These are phyloP conservation scores for Aspergillus sp. DNA, from an alignment of 2,329 filamentous ascomycete genomes.

Conservation along the genomic window DNA sequence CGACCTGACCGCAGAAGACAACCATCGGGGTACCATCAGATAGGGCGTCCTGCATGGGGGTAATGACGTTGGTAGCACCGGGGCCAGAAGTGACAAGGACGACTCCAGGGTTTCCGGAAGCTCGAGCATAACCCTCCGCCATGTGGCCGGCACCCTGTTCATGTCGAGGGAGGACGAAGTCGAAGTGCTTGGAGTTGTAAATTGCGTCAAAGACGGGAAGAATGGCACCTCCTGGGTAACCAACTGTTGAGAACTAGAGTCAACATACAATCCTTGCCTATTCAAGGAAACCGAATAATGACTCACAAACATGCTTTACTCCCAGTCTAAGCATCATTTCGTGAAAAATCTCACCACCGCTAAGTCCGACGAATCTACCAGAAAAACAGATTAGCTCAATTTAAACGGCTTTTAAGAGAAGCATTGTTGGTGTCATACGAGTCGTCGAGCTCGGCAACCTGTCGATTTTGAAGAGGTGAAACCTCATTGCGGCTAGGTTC, in stretches of 20 bases:
- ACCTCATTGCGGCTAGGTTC: slow-evolving; percentile 60
- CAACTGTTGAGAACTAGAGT: slow-evolving; percentile 52
- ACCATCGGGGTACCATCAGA: slow-evolving; percentile 96
- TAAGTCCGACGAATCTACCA: slow-evolving; percentile 86
- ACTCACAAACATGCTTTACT: slow-evolving; percentile 93
- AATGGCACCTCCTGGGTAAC: slow-evolving; percentile 93
- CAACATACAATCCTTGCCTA: neutral
- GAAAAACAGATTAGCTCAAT: slow-evolving; percentile 10
- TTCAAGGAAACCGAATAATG: slow-evolving; percentile 6
- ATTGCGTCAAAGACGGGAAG: slow-evolving; percentile 98
- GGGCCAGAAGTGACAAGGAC: slow-evolving; percentile 96
- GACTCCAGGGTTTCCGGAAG: slow-evolving; percentile 89
- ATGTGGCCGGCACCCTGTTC: slow-evolving; percentile 98
- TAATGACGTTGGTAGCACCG: slow-evolving; percentile 94
- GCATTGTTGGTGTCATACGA: slow-evolving; percentile 58
- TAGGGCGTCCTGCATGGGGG: slow-evolving; percentile 92
- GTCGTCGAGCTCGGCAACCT: slow-evolving; percentile 69
- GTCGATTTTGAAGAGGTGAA: slow-evolving; percentile 64
- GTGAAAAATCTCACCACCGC: slow-evolving; percentile 94
- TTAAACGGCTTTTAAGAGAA: neutral
- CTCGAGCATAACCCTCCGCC: slow-evolving; percentile 95
- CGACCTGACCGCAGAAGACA: slow-evolving; percentile 92
- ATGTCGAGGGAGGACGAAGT: slow-evolving; percentile 92
- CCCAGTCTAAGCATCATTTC: slow-evolving; percentile 96
- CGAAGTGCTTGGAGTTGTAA: slow-evolving; percentile 95